Percentiles rank a stretch among this genome's conserved stretches.
phyloP scores from a whole-genome alignment of 352 stramenopile genomes.

The Phytophthora ramorum region DNA sequence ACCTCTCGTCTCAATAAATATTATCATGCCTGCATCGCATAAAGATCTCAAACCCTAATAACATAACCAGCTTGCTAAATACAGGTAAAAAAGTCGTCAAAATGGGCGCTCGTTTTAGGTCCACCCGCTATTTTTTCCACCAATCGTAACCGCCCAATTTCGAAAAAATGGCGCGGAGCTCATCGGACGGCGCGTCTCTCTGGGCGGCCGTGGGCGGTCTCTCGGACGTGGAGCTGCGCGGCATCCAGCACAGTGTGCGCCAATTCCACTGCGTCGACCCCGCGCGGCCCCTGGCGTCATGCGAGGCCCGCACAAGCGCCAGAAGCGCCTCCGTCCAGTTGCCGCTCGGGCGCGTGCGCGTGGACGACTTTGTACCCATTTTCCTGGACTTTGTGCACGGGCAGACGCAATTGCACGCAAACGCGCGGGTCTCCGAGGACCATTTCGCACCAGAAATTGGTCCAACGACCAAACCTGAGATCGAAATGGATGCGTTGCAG shows the following conservation, averaged over 20 bases:
- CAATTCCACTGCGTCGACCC: constrained; percentile 10
- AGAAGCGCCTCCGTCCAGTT: constrained; percentile 15
- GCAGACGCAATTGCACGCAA: constrained; percentile 26
- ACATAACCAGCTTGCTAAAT: too few relatives aligned
- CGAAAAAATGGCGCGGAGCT: constrained; percentile 23
- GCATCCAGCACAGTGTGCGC: constrained; percentile 10
- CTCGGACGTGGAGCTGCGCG: constrained; percentile 32
- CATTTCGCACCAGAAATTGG: constrained; percentile 1
- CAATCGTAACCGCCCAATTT: constrained; percentile 15
- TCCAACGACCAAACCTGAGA: constrained; percentile 1
- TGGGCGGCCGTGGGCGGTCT: constrained; percentile 40
- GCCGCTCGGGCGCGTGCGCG: constrained; percentile 30
- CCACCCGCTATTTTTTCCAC: constrained; percentile 1
- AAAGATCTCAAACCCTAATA: too few relatives aligned
- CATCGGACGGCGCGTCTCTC: constrained; percentile 14
- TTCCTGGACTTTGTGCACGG: constrained; percentile 39
- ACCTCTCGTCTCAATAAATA: too few relatives aligned
- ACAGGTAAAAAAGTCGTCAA: too few relatives aligned
- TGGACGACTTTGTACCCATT: constrained; percentile 38
- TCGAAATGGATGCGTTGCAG: constrained; percentile 2
- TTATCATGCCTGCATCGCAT: too few relatives aligned
- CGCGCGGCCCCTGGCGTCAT: too few relatives aligned
- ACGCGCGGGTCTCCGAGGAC: too few relatives aligned
- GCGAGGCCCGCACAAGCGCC: too few relatives aligned
- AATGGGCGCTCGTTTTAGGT: too few relatives aligned